Base-by-base conservation (phyloP, 23 red algal genomes). In the Gracilaria gracilis region DNA sequence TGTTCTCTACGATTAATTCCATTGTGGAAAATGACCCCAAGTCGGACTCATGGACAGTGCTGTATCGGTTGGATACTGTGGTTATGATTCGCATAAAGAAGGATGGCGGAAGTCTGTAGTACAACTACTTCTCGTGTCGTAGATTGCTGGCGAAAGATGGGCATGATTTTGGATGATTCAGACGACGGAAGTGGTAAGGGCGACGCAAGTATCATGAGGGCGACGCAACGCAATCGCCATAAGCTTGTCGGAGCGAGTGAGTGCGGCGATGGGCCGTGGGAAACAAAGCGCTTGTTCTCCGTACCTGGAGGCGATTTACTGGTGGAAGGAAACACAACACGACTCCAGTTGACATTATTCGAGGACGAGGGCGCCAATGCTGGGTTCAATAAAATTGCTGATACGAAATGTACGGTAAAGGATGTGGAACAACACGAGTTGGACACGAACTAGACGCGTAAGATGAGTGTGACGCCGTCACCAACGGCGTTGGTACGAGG, bases 41-140 rank as follows among this genome's bases (percentile, higher is more conserved):
- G 15, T 73, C 83, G 61, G 83, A 87, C 37, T 28, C 31, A 13
- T 87, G 83, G 83, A 87, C 83, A 0, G 33, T 87, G 13, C 21
- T 87, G 23, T 75, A 65, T 71, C 62, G 61, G 9, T 87, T 62
- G n/a, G 49, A 49, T n/a, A n/a, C n/a, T n/a, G n/a, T n/a, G n/a
- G n/a, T n/a, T n/a, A n/a, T n/a, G n/a, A n/a, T n/a, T n/a, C n/a
- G n/a, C n/a, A n/a, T n/a, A n/a, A n/a, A n/a, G n/a, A n/a, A n/a
- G n/a, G n/a, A n/a, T n/a, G n/a, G n/a, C n/a, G n/a, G n/a, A n/a
- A n/a, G n/a, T n/a, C n/a, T n/a, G n/a, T n/a, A n/a, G n/a, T n/a
- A n/a, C 42, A 87, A 87, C 20, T 87, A 87, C 65, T 87, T 87
- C 57, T 73, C 83, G 38, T 59, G 80, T 65, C 50, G 80, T 28